These are phyloP conservation scores for Furcasterigmium sp. DNA, from an alignment of 2,329 filamentous ascomycete species.

Conservation along the genomic window DNA sequence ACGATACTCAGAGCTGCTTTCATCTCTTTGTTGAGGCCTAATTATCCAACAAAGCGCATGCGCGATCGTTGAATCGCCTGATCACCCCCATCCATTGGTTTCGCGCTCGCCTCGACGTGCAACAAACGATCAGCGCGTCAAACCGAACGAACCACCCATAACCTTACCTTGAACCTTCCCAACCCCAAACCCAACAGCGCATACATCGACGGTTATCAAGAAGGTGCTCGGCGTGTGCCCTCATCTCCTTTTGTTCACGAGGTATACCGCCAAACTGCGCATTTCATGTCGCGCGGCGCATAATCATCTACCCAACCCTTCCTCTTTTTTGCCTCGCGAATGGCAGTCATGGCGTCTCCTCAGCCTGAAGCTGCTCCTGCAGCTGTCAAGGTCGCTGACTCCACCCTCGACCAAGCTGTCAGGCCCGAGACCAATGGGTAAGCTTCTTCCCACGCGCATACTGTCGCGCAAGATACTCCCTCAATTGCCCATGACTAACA, in stretches of 20 bases:
- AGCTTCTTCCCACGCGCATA: constrained; percentile 16
- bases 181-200: too few species aligned
- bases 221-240: too few species aligned
- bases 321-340: constrained; percentile 27
- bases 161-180: too few species aligned
- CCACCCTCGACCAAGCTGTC: constrained; percentile 19
- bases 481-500: constrained; percentile 4
- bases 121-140: too few species aligned
- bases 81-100: too few species aligned
- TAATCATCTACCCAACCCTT: constrained; percentile 14
- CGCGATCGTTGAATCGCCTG: constrained; percentile 4
- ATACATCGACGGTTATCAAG: not conserved
- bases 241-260: not conserved
- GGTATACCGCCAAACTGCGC: constrained; percentile 3
- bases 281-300: constrained; percentile 31
- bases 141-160: too few species aligned
- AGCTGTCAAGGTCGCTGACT: constrained; percentile 42
- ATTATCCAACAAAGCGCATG: not conserved
- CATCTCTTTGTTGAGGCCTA: too few species aligned
- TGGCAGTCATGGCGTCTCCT: constrained; percentile 50
- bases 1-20: too few species aligned
- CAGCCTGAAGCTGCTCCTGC: constrained; percentile 31
- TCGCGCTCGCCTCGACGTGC: too few species aligned
- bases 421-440: constrained; percentile 32
- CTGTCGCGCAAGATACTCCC: not conserved